Conservation (phyloP, 1,284 basidiomycete species). For the Microbotryum intermedium region DNA sequence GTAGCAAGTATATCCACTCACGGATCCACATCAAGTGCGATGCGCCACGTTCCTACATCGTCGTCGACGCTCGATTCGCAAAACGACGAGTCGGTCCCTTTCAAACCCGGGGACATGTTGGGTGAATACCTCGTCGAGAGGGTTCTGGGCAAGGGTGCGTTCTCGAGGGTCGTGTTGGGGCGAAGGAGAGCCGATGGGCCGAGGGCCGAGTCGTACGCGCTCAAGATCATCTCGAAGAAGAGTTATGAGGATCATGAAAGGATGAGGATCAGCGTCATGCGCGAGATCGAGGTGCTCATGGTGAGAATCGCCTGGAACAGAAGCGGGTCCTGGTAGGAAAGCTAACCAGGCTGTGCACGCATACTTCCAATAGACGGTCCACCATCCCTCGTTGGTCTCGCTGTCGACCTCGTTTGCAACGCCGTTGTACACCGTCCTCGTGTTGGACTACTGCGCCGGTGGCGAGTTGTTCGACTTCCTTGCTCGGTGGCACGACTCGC, state of each 20-base stretch:
- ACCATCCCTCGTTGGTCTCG: slow-evolving; percentile 72
- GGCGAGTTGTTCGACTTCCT: slow-evolving; percentile 73
- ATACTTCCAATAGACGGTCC: slow-evolving; percentile 54
- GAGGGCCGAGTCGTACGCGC: slow-evolving; percentile 53
- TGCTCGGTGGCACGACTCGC: slow-evolving; percentile 54
- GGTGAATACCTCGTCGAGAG: slow-evolving; percentile 22
- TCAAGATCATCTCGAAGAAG: slow-evolving; percentile 69
- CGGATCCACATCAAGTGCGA: background rate
- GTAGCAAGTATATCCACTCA: background rate
- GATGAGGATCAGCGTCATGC: slow-evolving; percentile 70
- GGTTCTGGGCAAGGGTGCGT: slow-evolving; percentile 32
- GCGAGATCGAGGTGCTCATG: slow-evolving; percentile 78
- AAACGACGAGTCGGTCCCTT: background rate
- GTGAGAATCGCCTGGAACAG: slow-evolving; percentile 45
- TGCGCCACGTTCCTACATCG: background rate
- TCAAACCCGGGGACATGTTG: slow-evolving; percentile 7
- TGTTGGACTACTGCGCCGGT: slow-evolving; percentile 66
- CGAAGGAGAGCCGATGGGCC: background rate
- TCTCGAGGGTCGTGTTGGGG: slow-evolving; percentile 30
- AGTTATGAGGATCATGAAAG: slow-evolving; percentile 53
- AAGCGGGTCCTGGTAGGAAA: too few relatives aligned
- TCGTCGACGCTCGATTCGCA: background rate
- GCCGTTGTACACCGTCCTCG: slow-evolving; percentile 64
- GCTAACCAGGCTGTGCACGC: background rate
- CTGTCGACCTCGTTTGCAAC: slow-evolving; percentile 69